Base-by-base conservation (phyloP, 2,329 filamentous ascomycete species). In the Aspergillus versicolor region DNA sequence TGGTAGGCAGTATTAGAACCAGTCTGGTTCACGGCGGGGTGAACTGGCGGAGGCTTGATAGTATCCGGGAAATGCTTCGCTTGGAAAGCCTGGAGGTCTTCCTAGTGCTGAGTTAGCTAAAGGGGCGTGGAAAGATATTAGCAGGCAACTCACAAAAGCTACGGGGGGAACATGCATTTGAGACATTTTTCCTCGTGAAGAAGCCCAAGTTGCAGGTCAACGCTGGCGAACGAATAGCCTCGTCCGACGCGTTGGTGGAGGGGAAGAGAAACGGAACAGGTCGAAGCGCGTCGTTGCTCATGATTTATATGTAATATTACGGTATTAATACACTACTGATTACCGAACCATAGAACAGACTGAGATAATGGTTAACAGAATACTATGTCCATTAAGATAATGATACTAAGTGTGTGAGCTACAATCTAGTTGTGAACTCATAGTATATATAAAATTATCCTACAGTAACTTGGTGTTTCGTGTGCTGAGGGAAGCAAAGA, bases 61-160 rank as follows among this genome's bases (percentile, higher is more conserved):
- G 57, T 57, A 9, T 54, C 56, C 8, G 65, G 65, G 70, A 90
- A 90, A 65, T 90, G 87, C 17, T 78, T 71, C 42, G 81, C 73
- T 61, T 86, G 81, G 65, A 89, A 89, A 27, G 75, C 74, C 52
- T 75, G 68, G 32, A 89, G 74, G 43, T 89, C 86, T 70, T 82
- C 77, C 87, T 89, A 51, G 13, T 19, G 12, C 5, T 6, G 4
- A 12, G 22, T 22, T 32, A 17, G 19, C n/a, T 7, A 17, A 12
- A 15, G 13, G 6, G 9, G 12, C 21, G 30, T 12, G 30, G 24
- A 6, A 2, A 7, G 22, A 3, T n/a, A n/a, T 30, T 30, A 11
- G 27, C 9, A 17, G 27, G 12, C 48, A 11, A 55, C 68, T 65
- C 63, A 76, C 75, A 11, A 71, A 37, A 24, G 73, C 75, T 40